Base-by-base conservation (phyloP, 139 green algal genomes). In the Chlamydomonas sp. region DNA sequence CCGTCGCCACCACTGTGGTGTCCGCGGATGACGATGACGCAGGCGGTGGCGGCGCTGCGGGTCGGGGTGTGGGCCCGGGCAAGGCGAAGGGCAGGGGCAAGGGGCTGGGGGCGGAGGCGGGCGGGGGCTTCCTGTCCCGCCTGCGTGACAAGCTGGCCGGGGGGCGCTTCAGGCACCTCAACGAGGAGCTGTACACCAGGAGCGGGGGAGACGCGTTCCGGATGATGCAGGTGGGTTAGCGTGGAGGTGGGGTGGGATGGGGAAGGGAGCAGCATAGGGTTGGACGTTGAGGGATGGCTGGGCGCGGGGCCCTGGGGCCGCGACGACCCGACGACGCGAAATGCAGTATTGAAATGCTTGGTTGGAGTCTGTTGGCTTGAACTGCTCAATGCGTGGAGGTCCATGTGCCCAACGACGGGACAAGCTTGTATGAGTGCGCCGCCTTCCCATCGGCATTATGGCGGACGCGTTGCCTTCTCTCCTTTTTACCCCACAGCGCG, bases 161-260 rank as follows among this genome's bases (percentile, higher is more conserved):
- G 17, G 96, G 97, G 2, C 95, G 93, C 0, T 99, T 99, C 92
- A 93, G 97, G 66, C 96, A 90, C 90, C 94, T 99, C 20, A 99
- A 99, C 85, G 98, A 99, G 93, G 72, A 92, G 84, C 93, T 99
- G 66, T 99, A 99, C 95, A 99, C 96, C 10, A 91, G 83, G 18
- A 91, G 84, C 3, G 96, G 97, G 1, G 80, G 90, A 5, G 80
- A 96, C 0, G 94, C 95, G 1, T 93, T 95, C 6, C 1, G 14
- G 0, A 82, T 97, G 89, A 96, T 99, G 90, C 85, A 95, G 71
- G 85, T 86, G 71, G 2, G 79, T 18, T 49, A 49, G 31, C 31
- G 31, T 49, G 31, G 31, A 49, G 31, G 31, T 49, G 31, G 15
- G 67, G 67, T 20, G 67, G 67, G 14, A 20, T 14, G n/a, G 78